Base-by-base conservation (phyloP, 1,139 yeast species). In the Taphrina flavorubra region DNA sequence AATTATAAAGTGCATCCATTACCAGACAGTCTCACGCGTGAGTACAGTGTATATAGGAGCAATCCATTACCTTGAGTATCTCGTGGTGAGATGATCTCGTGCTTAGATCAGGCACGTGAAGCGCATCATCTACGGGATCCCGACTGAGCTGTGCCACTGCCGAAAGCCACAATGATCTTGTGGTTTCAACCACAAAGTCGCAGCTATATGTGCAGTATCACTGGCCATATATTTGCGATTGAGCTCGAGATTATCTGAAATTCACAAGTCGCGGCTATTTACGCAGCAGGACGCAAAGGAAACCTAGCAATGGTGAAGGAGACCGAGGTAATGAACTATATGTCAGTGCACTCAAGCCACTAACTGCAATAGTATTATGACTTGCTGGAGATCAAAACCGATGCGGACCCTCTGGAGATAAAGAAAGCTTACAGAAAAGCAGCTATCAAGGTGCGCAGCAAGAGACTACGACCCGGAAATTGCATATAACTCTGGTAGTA, bases 361-460 rank as follows among this genome's bases (percentile, higher is more conserved):
- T 42, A 2, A 56, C 20, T 16, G 14, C 13, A 18, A 0, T 84
- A 87, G 16, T 94, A 92, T 79, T 94, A 94, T 77, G 98, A 94
- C 74, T 77, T 87, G 47, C 82, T 94, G 71, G 90, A 85, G 25
- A 83, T 95, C 46, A 73, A 80, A 53, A 83, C 88, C 4, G 85
- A 85, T 37, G 98, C 99, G 51, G 85, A 92, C 0, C 85, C 89
- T 6, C 81, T 86, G 39, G 96, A 91, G 70, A 92, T 94, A 78
- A 95, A 94, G 78, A 91, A 90, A 78, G 97, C 97, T 0, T 94
- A 94, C 79, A 83, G 99, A 71, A 89, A 88, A 49, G 65, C 68
- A n/a, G 69, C 65, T 14, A 66, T 61, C 16, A 42, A 58, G 46
- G 44, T 47, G 42, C n/a, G 37, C 16, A 6, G n/a, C 18, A 46